These are phyloP conservation scores for Harrya chromipes DNA, from an alignment of 768 basidiomycete species.

Conservation along the genomic window DNA sequence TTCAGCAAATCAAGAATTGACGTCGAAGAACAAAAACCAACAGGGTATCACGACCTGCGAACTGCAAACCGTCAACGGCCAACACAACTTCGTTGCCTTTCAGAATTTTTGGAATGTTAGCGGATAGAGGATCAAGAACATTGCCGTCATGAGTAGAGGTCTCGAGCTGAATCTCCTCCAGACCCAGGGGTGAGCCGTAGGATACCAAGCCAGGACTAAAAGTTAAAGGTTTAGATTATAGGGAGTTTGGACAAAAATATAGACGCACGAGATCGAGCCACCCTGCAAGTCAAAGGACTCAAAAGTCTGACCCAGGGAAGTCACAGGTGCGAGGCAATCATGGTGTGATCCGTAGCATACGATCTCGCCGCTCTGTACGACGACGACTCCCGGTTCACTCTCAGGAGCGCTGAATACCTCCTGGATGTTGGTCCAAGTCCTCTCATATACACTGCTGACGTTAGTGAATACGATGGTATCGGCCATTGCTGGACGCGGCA, in stretches of 20 bases:
- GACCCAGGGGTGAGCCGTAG: constrained; percentile 44
- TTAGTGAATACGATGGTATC: constrained; percentile 60
- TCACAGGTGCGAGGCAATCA: constrained; percentile 22
- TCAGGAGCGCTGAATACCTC: constrained; percentile 17
- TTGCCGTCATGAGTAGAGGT: constrained; percentile 55
- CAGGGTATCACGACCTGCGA: constrained; percentile 57
- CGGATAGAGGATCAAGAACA: constrained; percentile 43
- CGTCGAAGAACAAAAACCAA: constrained; percentile 27
- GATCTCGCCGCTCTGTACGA: constrained; percentile 53
- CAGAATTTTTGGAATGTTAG: constrained; percentile 33
- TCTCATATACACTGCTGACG: constrained; percentile 50
- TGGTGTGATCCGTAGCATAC: constrained; percentile 44
- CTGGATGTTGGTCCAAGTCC: constrained; percentile 25
- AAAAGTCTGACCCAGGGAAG: constrained; percentile 20
- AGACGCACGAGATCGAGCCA: constrained; percentile 52
- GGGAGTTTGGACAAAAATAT: constrained; percentile 7
- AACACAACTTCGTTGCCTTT: constrained; percentile 41
- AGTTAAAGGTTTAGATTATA: not conserved
- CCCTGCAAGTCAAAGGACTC: constrained; percentile 58
- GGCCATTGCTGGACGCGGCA: constrained; percentile 36
- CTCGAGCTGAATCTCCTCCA: constrained; percentile 56
- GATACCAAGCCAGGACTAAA: constrained; percentile 45
- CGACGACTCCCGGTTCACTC: constrained; percentile 37
- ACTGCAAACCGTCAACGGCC: constrained; percentile 74
- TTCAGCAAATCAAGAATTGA: not conserved